Evolutionary conservation across 345 rosid genomes (phyloP).

Genomic region (Eucalyptus pauciflora): DNA sequence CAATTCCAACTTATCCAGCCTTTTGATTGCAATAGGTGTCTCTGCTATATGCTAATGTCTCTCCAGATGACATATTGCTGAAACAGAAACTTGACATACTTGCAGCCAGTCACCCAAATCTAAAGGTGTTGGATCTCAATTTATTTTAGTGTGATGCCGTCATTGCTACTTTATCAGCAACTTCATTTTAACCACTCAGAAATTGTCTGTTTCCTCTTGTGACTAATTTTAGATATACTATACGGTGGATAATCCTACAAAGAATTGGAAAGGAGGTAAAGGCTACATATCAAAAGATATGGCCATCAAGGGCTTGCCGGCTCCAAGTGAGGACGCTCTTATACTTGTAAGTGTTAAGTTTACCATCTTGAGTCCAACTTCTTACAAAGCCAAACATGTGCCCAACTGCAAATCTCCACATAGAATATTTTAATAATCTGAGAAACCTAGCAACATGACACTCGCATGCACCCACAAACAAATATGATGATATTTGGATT

Average conservation of each 20-base stretch:
- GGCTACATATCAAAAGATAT: conserved; percentile 82
- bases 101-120: conserved; percentile 72
- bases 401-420: background rate
- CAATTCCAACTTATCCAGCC: background rate
- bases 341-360: conserved; percentile 50
- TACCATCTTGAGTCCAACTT: background rate
- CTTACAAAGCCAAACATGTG: background rate
- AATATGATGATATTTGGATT: background rate
- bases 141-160: background rate
- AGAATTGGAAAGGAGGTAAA: conserved; percentile 85
- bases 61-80: conserved; percentile 88
- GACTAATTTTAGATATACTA: conserved; percentile 49
- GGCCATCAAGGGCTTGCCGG: conserved; percentile 70
- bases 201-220: background rate
- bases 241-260: conserved; percentile 79
- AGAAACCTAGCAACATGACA: background rate
- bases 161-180: background rate
- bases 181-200: background rate
- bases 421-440: background rate
- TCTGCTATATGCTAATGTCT: conserved; percentile 77
- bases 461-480: background rate
- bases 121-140: conserved; percentile 35
- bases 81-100: conserved; percentile 85
- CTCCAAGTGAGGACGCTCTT: conserved; percentile 71
- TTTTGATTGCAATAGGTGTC: conserved; percentile 41